Conservation (phyloP, 768 basidiomycete genomes). For the Leccinum olivaceopallidum region DNA sequence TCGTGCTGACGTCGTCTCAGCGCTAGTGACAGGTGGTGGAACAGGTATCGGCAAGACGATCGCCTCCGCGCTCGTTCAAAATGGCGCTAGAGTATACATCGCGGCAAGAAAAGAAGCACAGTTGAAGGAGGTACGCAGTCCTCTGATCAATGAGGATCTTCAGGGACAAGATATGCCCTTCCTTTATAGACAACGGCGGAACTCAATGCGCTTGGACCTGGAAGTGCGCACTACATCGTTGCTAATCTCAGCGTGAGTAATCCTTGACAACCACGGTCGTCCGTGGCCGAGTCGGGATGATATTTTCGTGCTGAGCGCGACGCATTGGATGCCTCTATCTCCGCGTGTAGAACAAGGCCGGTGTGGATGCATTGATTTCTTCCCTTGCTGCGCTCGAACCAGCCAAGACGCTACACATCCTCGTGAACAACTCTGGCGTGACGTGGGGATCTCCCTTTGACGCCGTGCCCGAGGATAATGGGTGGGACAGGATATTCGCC, state of each 20-base stretch:
- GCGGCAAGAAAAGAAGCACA: constrained; percentile 81
- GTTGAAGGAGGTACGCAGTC: constrained; percentile 61
- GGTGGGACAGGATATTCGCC: constrained; percentile 83
- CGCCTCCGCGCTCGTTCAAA: constrained; percentile 77
- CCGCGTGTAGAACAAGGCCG: constrained; percentile 63
- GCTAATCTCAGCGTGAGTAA: constrained; percentile 69
- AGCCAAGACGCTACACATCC: constrained; percentile 65
- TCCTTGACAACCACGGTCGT: neutral
- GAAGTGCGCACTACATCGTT: constrained; percentile 69
- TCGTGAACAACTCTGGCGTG: constrained; percentile 82
- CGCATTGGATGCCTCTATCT: neutral
- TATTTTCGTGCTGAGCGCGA: neutral
- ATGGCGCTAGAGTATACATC: constrained; percentile 89
- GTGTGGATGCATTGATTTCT: constrained; percentile 70
- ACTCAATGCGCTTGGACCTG: constrained; percentile 60
- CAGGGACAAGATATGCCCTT: neutral
- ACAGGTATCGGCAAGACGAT: constrained; percentile 87
- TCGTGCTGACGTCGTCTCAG: constrained; percentile 34
- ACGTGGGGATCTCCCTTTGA: constrained; percentile 75
- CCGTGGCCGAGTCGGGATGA: neutral
- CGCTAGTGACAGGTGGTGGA: constrained; percentile 81
- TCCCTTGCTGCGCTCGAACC: constrained; percentile 68
- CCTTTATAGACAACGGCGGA: constrained; percentile 48
- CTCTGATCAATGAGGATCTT: constrained; percentile 34
- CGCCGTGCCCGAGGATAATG: constrained; percentile 75